Base-by-base conservation (phyloP, 2,329 filamentous ascomycete species). In the Albifimbria verrucaria region DNA sequence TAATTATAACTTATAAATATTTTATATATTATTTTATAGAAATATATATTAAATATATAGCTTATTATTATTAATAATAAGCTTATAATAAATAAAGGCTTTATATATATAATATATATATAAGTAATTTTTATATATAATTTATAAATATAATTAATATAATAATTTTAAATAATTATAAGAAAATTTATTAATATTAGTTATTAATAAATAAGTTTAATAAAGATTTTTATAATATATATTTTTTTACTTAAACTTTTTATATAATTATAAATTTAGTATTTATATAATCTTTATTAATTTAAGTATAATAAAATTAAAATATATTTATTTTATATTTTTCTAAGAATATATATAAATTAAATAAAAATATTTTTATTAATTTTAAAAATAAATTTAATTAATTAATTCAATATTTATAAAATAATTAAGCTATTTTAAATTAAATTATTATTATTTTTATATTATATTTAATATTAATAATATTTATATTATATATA, bases 1-100 rank as follows among this genome's bases (percentile, higher is more conserved):
- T 18, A 9, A 46, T 49, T 49, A 49, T 50, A 25, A 51, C 36
- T 43, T 28, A 15, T 53, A 50, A 20, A 20, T 47, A 23, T 24
- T 52, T 41, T 42, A 54, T 49, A 39, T 39, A 50, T 39, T 26
- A 39, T 23, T 25, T 42, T 51, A 48, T 32, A 24, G 36, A 23
- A 26, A 23, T 48, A 48, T 26, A 25, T 15, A 23, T 12, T 39
- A 10, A 10, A 10, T 36, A 10, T 36, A 26, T 41, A 11, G 36
- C 20, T 10, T 36, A 36, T 36, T 36, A 10, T 36, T 39, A 12
- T 20, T 23, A 42, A 51, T 28, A 44, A 43, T 43, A 41, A 41
- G 36, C 22, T 20, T 36, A 20, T 42, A 39, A 41, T 10, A 36
- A 10, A 36, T 36, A 36, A 36, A 36, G 10, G 10, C 10, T 10